A percentile compares a stretch with the other conserved stretches of the same genome.
Evolutionary conservation across 1,139 yeast species (phyloP).

Genomic region (Geotrichum candidum): DNA sequence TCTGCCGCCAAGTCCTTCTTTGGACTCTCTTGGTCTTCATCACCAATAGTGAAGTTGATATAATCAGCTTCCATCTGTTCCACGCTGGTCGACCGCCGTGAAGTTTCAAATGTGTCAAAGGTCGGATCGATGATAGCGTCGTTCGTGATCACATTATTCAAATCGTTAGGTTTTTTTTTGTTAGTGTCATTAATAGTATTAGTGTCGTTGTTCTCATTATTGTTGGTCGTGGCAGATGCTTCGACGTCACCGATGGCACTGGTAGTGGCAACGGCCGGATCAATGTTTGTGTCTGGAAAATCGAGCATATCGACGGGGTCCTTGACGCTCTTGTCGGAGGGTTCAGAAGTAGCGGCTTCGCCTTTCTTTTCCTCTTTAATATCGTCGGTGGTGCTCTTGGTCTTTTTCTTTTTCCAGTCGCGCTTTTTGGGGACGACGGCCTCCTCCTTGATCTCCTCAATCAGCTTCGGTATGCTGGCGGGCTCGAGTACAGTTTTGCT

Average conservation of each 20-base stretch:
- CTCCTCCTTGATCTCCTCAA: slow-evolving; percentile 13
- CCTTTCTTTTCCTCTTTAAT: slow-evolving; percentile 14
- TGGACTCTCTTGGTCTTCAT: not conserved
- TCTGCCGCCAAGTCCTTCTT: not conserved
- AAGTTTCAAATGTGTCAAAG: slow-evolving; percentile 2
- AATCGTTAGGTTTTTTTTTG: not conserved
- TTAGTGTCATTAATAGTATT: not conserved
- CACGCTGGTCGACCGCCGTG: slow-evolving; percentile 21
- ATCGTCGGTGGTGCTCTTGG: slow-evolving; percentile 14
- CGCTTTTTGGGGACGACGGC: slow-evolving; percentile 16
- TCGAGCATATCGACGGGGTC: not conserved
- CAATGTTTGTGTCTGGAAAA: not conserved
- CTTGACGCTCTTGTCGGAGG: not conserved
- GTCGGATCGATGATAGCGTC: not conserved
- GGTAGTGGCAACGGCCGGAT: not conserved
- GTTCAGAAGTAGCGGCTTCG: not conserved
- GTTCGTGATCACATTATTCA: not conserved
- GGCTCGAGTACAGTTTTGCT: slow-evolving; percentile 35
- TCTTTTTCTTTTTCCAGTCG: slow-evolving; percentile 17
- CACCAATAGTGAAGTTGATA: slow-evolving; percentile 10
- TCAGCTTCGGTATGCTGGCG: slow-evolving; percentile 18
- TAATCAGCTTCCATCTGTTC: slow-evolving; percentile 20
- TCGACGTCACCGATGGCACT: not conserved
- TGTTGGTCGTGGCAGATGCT: not conserved
- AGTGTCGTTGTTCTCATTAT: not conserved